phyloP scores from a whole-genome alignment of 306 rosid genomes.

The Pyrus betulifolia region DNA sequence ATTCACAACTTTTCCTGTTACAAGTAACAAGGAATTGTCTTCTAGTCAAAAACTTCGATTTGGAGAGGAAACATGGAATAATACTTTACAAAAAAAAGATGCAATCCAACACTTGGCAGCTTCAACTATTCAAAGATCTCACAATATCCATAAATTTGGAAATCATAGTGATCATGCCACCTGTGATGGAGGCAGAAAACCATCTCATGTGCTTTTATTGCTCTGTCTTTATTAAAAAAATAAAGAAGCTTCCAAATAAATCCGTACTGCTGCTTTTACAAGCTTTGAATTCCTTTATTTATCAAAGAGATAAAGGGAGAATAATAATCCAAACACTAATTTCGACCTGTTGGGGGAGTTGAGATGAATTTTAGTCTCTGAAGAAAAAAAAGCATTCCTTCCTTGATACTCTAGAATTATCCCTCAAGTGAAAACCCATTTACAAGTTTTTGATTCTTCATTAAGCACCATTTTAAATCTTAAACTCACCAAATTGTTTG shows the following conservation, averaged over 20 bases:
- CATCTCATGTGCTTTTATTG: background rate
- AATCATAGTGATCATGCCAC: background rate
- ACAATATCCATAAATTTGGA: background rate
- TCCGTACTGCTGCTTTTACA: background rate
- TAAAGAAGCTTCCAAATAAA: slow-evolving; percentile 5
- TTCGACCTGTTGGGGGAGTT: slow-evolving; percentile 5
- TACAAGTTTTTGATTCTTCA: background rate
- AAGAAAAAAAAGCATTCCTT: background rate
- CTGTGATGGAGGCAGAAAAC: background rate
- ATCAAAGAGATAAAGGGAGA: background rate
- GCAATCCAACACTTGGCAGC: background rate
- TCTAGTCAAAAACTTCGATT: no score
- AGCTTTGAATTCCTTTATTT: slow-evolving; percentile 9
- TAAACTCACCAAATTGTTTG: background rate
- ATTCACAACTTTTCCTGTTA: no score
- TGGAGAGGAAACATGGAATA: no score
- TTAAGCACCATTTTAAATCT: background rate
- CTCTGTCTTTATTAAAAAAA: background rate
- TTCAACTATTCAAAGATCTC: background rate
- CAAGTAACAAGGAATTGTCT: no score
- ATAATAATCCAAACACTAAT: slow-evolving; percentile 4
- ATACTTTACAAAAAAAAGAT: no score
- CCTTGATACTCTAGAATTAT: slow-evolving; percentile 5
- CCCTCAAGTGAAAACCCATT: background rate
- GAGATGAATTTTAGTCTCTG: slow-evolving; percentile 2